Evolutionary conservation across 2,329 filamentous ascomycete genomes (phyloP).

Genomic region (Ophiostoma piceae): DNA sequence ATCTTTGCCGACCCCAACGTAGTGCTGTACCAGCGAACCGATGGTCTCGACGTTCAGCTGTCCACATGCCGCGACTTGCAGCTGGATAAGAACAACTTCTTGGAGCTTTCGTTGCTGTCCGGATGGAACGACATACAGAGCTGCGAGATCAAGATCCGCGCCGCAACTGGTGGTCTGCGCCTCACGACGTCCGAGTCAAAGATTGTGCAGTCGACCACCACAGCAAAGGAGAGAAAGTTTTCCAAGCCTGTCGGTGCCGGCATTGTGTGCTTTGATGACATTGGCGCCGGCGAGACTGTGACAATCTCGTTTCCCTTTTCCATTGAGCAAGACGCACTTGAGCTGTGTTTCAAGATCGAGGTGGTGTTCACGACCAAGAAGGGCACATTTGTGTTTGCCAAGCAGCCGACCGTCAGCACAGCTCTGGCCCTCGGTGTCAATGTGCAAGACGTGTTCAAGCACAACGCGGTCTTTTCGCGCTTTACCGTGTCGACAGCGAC

Average conservation of each 20-base stretch:
- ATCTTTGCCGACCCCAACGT: constrained; percentile 57
- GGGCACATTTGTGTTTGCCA: constrained; percentile 60
- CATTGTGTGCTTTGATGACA: constrained; percentile 45
- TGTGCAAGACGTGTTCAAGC: constrained; percentile 92
- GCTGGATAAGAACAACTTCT: constrained; percentile 69
- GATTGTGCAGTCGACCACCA: constrained; percentile 38
- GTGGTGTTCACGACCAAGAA: constrained; percentile 64
- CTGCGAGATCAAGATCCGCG: constrained; percentile 57
- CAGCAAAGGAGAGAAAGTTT: constrained; percentile 28
- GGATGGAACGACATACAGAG: constrained; percentile 66
- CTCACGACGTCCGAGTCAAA: constrained; percentile 57
- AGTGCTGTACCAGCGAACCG: constrained; percentile 65
- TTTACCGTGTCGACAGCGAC: constrained; percentile 86
- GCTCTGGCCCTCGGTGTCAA: constrained; percentile 86
- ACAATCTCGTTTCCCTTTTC: constrained; percentile 73
- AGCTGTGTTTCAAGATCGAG: constrained; percentile 70
- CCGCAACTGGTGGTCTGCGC: constrained; percentile 61
- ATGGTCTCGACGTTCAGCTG: constrained; percentile 64
- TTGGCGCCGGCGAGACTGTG: constrained; percentile 44
- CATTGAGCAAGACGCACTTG: constrained; percentile 67
- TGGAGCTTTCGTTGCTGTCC: constrained; percentile 67
- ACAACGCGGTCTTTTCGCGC: constrained; percentile 71
- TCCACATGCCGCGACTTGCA: constrained; percentile 65
- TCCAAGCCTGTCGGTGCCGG: constrained; percentile 50
- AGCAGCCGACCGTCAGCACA: constrained; percentile 60